Conservation (phyloP, 306 rosid genomes). For the Cercis canadensis region DNA sequence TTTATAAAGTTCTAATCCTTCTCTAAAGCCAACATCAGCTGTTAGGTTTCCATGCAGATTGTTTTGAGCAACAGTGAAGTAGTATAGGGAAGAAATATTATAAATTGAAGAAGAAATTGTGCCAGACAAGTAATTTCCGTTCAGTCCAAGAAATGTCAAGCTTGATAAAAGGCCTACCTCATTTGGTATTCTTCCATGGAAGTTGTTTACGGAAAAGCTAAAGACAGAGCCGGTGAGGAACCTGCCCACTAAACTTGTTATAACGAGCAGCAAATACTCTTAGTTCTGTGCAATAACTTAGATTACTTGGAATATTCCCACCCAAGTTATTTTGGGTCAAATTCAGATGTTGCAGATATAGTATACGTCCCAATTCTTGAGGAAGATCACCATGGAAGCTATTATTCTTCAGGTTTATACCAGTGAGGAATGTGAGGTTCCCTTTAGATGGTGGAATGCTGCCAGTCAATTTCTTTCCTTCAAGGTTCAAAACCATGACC, state of each 20-base stretch:
- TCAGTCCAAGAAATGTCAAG: slow-evolving; percentile 27
- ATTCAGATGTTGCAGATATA: no score
- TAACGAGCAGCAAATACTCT: no score
- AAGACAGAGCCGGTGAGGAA: no score
- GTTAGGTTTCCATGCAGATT: slow-evolving; percentile 55
- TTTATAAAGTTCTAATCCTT: no score
- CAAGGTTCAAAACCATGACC: slow-evolving; percentile 33
- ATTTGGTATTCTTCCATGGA: no score
- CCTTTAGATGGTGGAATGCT: slow-evolving; percentile 46
- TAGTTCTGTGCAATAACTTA: no score
- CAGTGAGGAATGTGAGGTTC: no score
- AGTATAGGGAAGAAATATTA: slow-evolving; percentile 47
- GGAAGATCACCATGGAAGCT: slow-evolving; percentile 39
- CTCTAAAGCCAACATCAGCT: slow-evolving; percentile 47
- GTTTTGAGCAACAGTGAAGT: slow-evolving; percentile 41
- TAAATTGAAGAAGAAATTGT: slow-evolving; percentile 46
- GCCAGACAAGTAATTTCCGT: slow-evolving; percentile 43
- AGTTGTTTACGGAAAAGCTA: no score
- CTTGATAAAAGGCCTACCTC: slow-evolving; percentile 42
- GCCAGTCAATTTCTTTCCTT: slow-evolving; percentile 27
- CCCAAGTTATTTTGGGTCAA: no score
- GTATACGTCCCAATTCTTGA: no score
- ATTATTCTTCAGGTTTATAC: slow-evolving; percentile 13
- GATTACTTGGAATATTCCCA: no score
- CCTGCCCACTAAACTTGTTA: no score